Percentiles rank a stretch among this genome's conserved stretches.
Conservation (phyloP, 2,329 filamentous ascomycete genomes). For the Fusarium burgessii region DNA sequence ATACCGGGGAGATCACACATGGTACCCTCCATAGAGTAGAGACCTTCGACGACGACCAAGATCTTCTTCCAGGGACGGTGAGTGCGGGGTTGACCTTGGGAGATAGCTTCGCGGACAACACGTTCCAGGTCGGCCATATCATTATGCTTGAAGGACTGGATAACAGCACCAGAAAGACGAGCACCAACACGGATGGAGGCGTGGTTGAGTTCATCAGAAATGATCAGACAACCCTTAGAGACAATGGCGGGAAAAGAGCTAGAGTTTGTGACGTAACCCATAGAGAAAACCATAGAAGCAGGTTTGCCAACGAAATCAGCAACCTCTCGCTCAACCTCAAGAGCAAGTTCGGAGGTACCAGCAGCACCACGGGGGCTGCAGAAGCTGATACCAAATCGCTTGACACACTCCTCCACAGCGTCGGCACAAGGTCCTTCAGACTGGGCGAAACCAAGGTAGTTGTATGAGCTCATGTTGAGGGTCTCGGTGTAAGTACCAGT, state of each 20-base stretch:
- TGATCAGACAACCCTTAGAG: slow-evolving; percentile 91
- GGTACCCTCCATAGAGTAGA: slow-evolving; percentile 99
- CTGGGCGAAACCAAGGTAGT: slow-evolving; percentile 98
- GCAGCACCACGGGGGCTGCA: slow-evolving; percentile 85
- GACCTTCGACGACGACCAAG: slow-evolving; percentile 91
- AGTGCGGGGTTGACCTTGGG: slow-evolving; percentile 96
- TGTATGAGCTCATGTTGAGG: slow-evolving; percentile 99
- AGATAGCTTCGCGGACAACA: slow-evolving; percentile 89
- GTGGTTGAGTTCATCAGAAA: slow-evolving; percentile 98
- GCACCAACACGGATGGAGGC: slow-evolving; percentile 96
- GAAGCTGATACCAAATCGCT: slow-evolving; percentile 85
- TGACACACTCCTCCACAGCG: slow-evolving; percentile 85
- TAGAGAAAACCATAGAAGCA: slow-evolving; percentile 95
- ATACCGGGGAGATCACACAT: slow-evolving; percentile 98
- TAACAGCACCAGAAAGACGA: slow-evolving; percentile 93
- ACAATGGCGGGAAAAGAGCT: slow-evolving; percentile 92
- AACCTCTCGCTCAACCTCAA: slow-evolving; percentile 90
- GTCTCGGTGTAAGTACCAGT: slow-evolving; percentile 94
- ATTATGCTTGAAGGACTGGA: slow-evolving; percentile 97
- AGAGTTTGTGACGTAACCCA: slow-evolving; percentile 98
- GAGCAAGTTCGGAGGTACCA: slow-evolving; percentile 86
- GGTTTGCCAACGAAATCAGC: slow-evolving; percentile 95
- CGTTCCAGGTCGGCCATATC: slow-evolving; percentile 90
- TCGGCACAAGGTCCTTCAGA: slow-evolving; percentile 97
- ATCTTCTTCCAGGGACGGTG: slow-evolving; percentile 99